Base-by-base conservation (phyloP, 768 basidiomycete species). In the Mycena indigotica region DNA sequence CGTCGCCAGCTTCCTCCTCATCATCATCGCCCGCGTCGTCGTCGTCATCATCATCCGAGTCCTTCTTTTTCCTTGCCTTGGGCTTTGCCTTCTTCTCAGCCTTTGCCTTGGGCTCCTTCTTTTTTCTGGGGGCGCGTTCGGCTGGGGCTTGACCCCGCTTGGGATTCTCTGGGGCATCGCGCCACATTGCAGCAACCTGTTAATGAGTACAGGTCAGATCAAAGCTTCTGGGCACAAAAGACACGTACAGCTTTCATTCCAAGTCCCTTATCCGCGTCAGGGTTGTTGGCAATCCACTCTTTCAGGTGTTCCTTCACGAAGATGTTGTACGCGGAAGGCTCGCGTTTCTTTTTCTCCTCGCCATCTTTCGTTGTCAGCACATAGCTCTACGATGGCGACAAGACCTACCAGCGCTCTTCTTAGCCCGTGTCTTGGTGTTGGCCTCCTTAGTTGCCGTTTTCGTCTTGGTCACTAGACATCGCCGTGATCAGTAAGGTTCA, bases 31-130 rank as follows among this genome's bases (percentile, higher is more conserved):
- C 46, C 12, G 24, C 46, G 15, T 23, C 46, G 35, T 53, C 44
- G 24, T 48, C 44, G 28, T 55, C 39, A 29, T 48, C 46, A 26
- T 28, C 26, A 40, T 24, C 26, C 44, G 26, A 39, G 25, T 54
- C 41, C 53, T 55, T 38, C 28, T 55, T 38, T 32, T 55, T 38
- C 44, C 32, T 38, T 10, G 13, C 30, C 21, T 32, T 28, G n/a
- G 28, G 16, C 28, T 28, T 28, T 4, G 17, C 19, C 45, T 55
- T 55, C 28, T 45, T 21, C 53, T 55, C 38, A 8, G 41, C 29
- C 54, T 55, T 55, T 5, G 15, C 44, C 44, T 55, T 55, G n/a
- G 54, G 54, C 23, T 29, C 45, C 39, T 54, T 54, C 52, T 35
- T 40, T 24, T 26, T 30, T 25, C 49, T 55, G 28, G 44, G 44